Base-by-base conservation (phyloP, 2,329 filamentous ascomycete genomes). In the Helotiales sp. region DNA sequence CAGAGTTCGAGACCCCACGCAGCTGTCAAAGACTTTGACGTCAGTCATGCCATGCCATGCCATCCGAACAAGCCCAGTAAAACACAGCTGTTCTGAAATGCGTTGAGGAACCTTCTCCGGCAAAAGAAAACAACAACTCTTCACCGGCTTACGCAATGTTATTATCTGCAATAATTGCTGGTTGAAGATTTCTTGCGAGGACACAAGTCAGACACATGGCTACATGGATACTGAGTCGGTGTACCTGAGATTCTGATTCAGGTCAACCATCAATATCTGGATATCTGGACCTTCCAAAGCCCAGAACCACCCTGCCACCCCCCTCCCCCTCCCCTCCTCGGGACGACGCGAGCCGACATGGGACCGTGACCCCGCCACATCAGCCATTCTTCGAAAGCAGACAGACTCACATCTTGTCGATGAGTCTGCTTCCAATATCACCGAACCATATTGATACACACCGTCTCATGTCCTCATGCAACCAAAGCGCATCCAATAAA, bases 1-100 rank as follows among this genome's bases (percentile, higher is more conserved):
- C 20, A 24, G 54, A 34, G n/a, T 57, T 57, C 17, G 30, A 37
- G 24, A 37, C 54, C 32, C 30, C 32, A 37, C 20, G 32, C 54
- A 15, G 54, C 54, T 57, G 54, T 57, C 54, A 57, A 57, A 57
- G n/a, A 57, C n/a, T n/a, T n/a, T n/a, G n/a, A n/a, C 20, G 32
- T 57, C 54, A 40, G 54, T 26, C 47, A 50, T 22, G 45, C 45
- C n/a, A n/a, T n/a, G 54, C 30, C 24, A 8, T 52, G 26, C 11
- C 15, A 24, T 57, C 32, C 32, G 11, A 24, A 57, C 54, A 37
- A 40, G 54, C n/a, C n/a, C n/a, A 57, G 8, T 15, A 40, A 57
- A 40, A 57, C 30, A 57, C 26, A 32, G 30, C 10, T 11, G n/a
- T 26, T 22, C 54, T 15, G 32, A 32, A 32, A 20, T 40, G n/a